Percentiles rank a stretch among this genome's conserved stretches.
Conservation (phyloP, 176 grass and related monocot species). For the Oryza glaberrima region DNA sequence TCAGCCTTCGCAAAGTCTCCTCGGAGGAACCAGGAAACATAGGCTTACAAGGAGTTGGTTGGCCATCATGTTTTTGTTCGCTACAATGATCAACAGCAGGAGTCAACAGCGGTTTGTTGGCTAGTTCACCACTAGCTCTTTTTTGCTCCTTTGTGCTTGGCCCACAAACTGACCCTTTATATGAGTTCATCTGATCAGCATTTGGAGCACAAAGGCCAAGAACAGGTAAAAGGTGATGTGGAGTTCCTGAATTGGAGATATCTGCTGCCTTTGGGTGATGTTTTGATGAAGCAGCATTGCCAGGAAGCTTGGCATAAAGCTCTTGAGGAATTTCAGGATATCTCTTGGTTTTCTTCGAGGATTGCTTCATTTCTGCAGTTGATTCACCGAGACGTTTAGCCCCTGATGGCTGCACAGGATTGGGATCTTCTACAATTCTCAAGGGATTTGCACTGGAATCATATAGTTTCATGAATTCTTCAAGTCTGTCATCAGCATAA, state of each 20-base stretch:
- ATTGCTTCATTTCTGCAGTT: constrained; percentile 53
- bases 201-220: constrained; percentile 95
- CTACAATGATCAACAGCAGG: constrained; percentile 42
- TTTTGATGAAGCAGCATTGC: constrained; percentile 48
- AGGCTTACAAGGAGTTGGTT: constrained; percentile 40
- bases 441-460: constrained; percentile 48
- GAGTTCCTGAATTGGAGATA: constrained; percentile 57
- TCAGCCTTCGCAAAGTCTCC: constrained; percentile 62
- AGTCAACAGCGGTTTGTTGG: constrained; percentile 39
- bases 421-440: constrained; percentile 49
- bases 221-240: constrained; percentile 77
- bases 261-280: constrained; percentile 50
- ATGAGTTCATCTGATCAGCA: constrained; percentile 67
- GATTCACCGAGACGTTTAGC: constrained; percentile 54
- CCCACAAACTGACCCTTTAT: constrained; percentile 46
- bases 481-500: constrained; percentile 46
- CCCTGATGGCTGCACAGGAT: constrained; percentile 45
- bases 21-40: constrained; percentile 52
- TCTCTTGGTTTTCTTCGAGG: constrained; percentile 61
- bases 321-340: constrained; percentile 63
- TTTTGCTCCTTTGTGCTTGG: constrained; percentile 56
- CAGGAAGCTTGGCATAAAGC: constrained; percentile 50
- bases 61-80: constrained; percentile 43
- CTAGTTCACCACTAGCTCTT: constrained; percentile 46
- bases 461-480: constrained; percentile 50